Evolutionary conservation across 306 rosid genomes (phyloP), one percentile per base, ranked within the genome.

Genomic region (Inga leiocalycina): DNA sequence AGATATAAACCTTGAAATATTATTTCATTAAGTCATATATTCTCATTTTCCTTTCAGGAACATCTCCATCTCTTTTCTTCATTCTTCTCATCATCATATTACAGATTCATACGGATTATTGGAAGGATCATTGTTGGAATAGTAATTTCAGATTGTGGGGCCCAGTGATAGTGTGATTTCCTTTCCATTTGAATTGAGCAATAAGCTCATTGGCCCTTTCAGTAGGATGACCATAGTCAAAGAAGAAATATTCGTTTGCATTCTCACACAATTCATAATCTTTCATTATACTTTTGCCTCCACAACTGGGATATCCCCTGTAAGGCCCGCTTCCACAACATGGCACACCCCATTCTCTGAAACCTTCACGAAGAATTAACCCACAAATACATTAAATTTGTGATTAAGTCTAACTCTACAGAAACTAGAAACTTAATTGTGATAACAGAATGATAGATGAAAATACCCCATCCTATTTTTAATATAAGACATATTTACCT

Each of bases 191-290:
- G 17, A 79, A 59, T 22, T 82, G 12, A 17, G 91, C 69, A 5
- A 85, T 17, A 74, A 61, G 79, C 59, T 85, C 46, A 71, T 81
- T 68, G 20, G 65, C 90, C 61, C 46, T 84, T 4, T 91, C 86
- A 4, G 88, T 71, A 2, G 84, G 80, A 85, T 89, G 94, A 77
- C 24, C 27, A 3, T 80, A 81, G 49, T 91, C 94, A 39, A 87
- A 91, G 69, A 83, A 91, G 51, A 89, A 41, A 77, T 83, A 70
- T 52, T 79, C 69, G 52, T 27, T 62, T 6, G 67, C 35, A 79
- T 79, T 70, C 37, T 79, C 67, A 56, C 83, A 69, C 11, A 79
- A 15, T 10, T 68, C 83, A 69, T 79, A 79, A 32, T 79, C 54
- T 51, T 35, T 39, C 16, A 30, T 30, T 24, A 10, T 30, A 3